Conservation (phyloP, 805 yeast genomes). For the Schizosaccharomyces cryophilus region DNA sequence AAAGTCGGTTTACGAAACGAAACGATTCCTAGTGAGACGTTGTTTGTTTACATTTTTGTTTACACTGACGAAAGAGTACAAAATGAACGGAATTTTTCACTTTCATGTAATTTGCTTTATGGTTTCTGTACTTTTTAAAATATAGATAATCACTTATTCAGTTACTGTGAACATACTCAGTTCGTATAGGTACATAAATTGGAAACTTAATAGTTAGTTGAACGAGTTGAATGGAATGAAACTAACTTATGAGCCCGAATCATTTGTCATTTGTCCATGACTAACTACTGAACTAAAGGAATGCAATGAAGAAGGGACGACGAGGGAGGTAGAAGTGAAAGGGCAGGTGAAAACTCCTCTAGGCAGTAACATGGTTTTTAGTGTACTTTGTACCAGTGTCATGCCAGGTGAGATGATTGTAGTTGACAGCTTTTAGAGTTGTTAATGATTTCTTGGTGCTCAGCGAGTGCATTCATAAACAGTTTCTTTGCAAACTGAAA, state of each 20-base stretch:
- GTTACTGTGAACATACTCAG: too few relatives aligned
- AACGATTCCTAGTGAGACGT: too few relatives aligned
- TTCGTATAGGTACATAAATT: not conserved
- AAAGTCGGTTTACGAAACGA: too few relatives aligned
- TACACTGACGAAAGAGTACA: too few relatives aligned
- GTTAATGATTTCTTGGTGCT: not conserved
- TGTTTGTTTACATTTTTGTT: too few relatives aligned
- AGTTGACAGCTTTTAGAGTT: not conserved
- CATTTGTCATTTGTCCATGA: not conserved
- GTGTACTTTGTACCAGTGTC: not conserved
- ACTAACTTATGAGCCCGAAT: not conserved
- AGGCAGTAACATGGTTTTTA: not conserved
- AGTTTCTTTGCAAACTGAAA: not conserved
- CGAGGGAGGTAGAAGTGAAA: not conserved
- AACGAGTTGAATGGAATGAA: not conserved
- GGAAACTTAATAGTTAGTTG: not conserved
- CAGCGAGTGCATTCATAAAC: not conserved
- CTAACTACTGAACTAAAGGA: not conserved
- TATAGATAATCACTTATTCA: too few relatives aligned
- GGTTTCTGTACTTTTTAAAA: too few relatives aligned
- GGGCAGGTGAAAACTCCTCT: not conserved
- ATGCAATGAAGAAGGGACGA: too few relatives aligned
- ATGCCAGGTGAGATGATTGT: not conserved
- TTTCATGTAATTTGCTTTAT: too few relatives aligned
- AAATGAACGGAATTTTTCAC: too few relatives aligned